These are phyloP conservation scores for Dioszegia crocea DNA, from an alignment of 768 basidiomycete species.

Conservation along the genomic window DNA sequence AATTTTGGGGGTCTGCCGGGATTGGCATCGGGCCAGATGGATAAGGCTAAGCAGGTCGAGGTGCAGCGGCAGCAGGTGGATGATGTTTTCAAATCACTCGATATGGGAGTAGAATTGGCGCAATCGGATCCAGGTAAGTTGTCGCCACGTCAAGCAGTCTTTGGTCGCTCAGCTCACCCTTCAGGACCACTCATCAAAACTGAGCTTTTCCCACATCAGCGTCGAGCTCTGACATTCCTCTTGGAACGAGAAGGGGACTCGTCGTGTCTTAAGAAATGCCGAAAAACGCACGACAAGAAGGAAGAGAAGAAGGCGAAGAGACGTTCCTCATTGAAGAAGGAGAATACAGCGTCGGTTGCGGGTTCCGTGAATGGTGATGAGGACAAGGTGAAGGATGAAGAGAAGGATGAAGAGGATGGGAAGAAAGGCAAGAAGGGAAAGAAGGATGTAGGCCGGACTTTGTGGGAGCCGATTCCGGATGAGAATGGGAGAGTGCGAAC, in stretches of 20 bases:
- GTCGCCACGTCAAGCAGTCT: conserved; percentile 14
- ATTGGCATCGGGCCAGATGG: conserved; percentile 16
- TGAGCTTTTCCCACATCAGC: conserved; percentile 91
- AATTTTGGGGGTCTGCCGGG: not conserved
- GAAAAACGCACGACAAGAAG: conserved; percentile 31
- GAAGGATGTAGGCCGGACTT: conserved; percentile 27
- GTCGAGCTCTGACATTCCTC: conserved; percentile 92
- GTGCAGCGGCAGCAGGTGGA: conserved; percentile 90
- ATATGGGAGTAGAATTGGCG: conserved; percentile 75
- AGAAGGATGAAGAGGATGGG: conserved; percentile 25
- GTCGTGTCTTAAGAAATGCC: conserved; percentile 38
- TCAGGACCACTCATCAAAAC: conserved; percentile 63
- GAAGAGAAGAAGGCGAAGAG: conserved; percentile 16
- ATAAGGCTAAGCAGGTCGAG: conserved; percentile 69
- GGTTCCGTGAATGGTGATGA: conserved; percentile 19
- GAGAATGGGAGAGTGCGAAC: conserved; percentile 41
- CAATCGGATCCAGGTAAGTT: conserved; percentile 80
- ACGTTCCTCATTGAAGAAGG: not conserved
- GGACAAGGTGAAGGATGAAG: conserved; percentile 11
- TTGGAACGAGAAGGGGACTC: conserved; percentile 68
- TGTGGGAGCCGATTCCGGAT: conserved; percentile 54
- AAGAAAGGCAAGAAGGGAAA: conserved; percentile 51
- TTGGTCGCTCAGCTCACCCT: conserved; percentile 15
- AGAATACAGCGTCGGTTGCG: conserved; percentile 1
- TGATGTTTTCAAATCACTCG: conserved; percentile 82